Conservation (phyloP, 306 rosid species). For the Cucurbita maxima region DNA sequence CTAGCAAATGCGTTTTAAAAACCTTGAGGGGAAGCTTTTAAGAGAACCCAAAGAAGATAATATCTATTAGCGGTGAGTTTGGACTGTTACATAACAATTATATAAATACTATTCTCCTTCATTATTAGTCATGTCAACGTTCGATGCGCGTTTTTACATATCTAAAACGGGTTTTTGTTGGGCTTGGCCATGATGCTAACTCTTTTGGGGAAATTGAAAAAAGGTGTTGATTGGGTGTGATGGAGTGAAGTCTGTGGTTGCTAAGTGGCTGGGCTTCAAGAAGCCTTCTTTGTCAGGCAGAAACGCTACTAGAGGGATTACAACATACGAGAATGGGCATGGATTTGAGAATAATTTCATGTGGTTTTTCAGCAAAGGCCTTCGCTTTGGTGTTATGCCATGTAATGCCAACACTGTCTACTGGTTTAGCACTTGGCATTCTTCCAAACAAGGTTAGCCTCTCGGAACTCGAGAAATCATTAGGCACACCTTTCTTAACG, state of each 20-base stretch:
- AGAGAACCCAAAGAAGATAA: no score
- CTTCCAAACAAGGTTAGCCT: conserved; percentile 6
- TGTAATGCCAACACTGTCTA: conserved; percentile 7
- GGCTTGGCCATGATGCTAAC: not conserved
- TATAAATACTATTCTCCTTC: no score
- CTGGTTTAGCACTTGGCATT: conserved; percentile 18
- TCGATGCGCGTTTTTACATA: no score
- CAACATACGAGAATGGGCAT: not conserved
- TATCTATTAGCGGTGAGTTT: no score
- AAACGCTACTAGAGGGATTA: conserved; percentile 7
- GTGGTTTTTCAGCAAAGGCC: conserved; percentile 14
- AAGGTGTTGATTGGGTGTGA: conserved; percentile 12
- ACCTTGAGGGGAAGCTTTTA: no score
- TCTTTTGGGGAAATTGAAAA: not conserved
- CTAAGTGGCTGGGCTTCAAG: conserved; percentile 9
- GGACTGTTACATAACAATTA: no score
- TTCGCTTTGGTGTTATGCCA: conserved; percentile 15
- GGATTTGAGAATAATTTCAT: conserved; percentile 6
- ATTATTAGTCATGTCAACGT: no score
- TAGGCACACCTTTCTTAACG: not conserved
- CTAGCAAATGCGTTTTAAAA: no score
- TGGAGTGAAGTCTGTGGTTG: conserved; percentile 13
- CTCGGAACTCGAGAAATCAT: not conserved
- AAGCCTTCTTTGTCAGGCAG: conserved; percentile 10
- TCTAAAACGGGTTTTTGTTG: no score